These are phyloP conservation scores for Pugionium dolabratum DNA, from an alignment of 345 rosid genomes.

Conservation along the genomic window DNA sequence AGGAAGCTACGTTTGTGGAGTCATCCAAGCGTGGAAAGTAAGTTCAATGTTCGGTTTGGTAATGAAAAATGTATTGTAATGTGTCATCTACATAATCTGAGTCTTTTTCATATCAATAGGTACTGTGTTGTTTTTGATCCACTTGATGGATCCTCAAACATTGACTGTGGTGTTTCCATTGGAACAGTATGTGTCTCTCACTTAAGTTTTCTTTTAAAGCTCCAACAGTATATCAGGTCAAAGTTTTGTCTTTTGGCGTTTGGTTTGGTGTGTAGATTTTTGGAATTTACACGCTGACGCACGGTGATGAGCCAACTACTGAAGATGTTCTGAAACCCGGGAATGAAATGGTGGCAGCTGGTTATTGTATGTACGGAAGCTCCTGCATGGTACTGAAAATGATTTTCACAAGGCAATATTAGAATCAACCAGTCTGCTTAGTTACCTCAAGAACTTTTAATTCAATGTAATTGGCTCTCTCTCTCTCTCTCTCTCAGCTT, in stretches of 20 bases:
- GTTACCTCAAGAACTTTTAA: conserved; percentile 1
- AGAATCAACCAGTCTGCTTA: background rate
- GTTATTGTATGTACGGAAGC: conserved; percentile 99
- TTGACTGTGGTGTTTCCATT: conserved; percentile 95
- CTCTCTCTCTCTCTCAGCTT: conserved; percentile 64
- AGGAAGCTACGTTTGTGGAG: conserved; percentile 86
- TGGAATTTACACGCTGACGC: conserved; percentile 80
- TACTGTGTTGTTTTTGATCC: conserved; percentile 98
- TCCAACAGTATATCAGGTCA: background rate
- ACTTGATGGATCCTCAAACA: conserved; percentile 96
- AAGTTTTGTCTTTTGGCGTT: conserved; percentile 28
- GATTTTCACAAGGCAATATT: background rate
- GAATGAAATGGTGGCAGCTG: conserved; percentile 88
- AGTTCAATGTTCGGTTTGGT: background rate
- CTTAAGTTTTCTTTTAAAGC: background rate
- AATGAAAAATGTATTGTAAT: background rate
- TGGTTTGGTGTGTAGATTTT: conserved; percentile 64
- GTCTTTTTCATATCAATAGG: conserved; percentile 43
- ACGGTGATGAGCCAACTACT: conserved; percentile 66
- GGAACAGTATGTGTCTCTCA: conserved; percentile 68
- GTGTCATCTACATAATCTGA: background rate
- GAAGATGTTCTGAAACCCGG: conserved; percentile 93
- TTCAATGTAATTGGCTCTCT: conserved; percentile 18
- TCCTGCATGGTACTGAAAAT: conserved; percentile 81
- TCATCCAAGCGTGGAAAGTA: conserved; percentile 79